Evolutionary conservation across 108 stramenopile genomes (phyloP).

Genomic region (Skeletonema potamos): DNA sequence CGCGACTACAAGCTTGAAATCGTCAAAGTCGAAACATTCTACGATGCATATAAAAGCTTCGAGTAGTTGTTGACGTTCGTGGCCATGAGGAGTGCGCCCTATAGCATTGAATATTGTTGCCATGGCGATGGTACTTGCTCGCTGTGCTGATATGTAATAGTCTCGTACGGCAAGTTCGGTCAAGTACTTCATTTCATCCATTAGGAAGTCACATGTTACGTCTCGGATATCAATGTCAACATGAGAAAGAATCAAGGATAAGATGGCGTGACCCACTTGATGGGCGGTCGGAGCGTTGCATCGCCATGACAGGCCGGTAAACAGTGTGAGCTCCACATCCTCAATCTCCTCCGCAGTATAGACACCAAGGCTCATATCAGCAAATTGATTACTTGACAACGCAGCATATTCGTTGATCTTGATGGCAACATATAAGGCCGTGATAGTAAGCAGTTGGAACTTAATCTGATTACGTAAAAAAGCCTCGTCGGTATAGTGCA

Average conservation of each 20-base stretch:
- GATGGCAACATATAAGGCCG: conserved; percentile 47
- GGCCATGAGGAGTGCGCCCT: not conserved
- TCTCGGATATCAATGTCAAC: not conserved
- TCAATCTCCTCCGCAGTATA: conserved; percentile 67
- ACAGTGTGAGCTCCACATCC: conserved; percentile 56
- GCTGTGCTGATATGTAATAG: conserved; percentile 24
- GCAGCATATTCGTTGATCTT: conserved; percentile 54
- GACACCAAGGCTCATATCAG: conserved; percentile 56
- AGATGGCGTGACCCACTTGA: not conserved
- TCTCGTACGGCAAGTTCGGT: conserved; percentile 38
- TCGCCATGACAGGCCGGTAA: conserved; percentile 57
- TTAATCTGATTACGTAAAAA: conserved; percentile 29
- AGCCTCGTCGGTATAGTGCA: not conserved
- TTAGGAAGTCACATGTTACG: not conserved
- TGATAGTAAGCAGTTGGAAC: conserved; percentile 46
- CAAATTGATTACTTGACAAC: conserved; percentile 61
- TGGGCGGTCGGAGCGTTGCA: conserved; percentile 57
- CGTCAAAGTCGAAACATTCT: too few species aligned
- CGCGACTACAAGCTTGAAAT: too few species aligned
- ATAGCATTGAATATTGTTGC: conserved; percentile 48
- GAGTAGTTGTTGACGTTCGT: too few species aligned
- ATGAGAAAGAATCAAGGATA: not conserved
- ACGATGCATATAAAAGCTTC: too few species aligned
- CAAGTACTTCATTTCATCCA: conserved; percentile 22
- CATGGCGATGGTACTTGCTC: conserved; percentile 40